Conservation (phyloP, 1,284 basidiomycete genomes). For the Peniophora sp. region DNA sequence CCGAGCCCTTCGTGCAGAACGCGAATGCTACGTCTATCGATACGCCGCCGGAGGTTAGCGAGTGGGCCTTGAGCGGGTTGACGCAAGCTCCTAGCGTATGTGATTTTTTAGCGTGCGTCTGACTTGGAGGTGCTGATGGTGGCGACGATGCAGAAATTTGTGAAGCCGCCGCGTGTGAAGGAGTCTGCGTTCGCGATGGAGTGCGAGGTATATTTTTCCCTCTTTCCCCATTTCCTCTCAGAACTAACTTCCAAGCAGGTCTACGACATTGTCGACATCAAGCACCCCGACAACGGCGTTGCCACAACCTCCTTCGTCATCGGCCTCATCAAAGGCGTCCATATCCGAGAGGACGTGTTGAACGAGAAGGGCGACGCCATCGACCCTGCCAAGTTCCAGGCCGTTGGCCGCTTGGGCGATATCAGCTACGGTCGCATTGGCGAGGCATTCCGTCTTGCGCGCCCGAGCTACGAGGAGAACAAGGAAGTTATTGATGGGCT, state of each 20-base stretch:
- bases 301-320: slow-evolving; percentile 51
- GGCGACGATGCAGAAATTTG: slow-evolving; percentile 18
- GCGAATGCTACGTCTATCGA: slow-evolving; percentile 65
- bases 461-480: slow-evolving; percentile 43
- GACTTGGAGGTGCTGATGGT: not conserved
- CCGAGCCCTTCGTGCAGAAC: slow-evolving; percentile 67
- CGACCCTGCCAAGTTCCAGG: slow-evolving; percentile 49
- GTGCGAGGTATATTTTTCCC: slow-evolving; percentile 43
- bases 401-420: slow-evolving; percentile 61
- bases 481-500: not conserved
- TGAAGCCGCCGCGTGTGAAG: slow-evolving; percentile 60
- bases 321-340: slow-evolving; percentile 56
- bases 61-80: slow-evolving; percentile 71
- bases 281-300: slow-evolving; percentile 29
- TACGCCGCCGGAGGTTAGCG: slow-evolving; percentile 54
- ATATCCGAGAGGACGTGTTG: slow-evolving; percentile 50
- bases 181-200: slow-evolving; percentile 72
- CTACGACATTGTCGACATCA: slow-evolving; percentile 50
- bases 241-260: slow-evolving; percentile 26
- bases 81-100: slow-evolving; percentile 52
- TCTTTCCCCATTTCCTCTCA: not conserved
- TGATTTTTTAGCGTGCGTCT: not conserved
- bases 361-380: slow-evolving; percentile 33
- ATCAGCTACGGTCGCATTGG: slow-evolving; percentile 46
- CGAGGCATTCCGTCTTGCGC: slow-evolving; percentile 48